Percentiles rank a stretch among this genome's conserved stretches.
These are phyloP conservation scores for Rhododendron henanense DNA, from an alignment of 148 eudicot genomes.

Conservation along the genomic window DNA sequence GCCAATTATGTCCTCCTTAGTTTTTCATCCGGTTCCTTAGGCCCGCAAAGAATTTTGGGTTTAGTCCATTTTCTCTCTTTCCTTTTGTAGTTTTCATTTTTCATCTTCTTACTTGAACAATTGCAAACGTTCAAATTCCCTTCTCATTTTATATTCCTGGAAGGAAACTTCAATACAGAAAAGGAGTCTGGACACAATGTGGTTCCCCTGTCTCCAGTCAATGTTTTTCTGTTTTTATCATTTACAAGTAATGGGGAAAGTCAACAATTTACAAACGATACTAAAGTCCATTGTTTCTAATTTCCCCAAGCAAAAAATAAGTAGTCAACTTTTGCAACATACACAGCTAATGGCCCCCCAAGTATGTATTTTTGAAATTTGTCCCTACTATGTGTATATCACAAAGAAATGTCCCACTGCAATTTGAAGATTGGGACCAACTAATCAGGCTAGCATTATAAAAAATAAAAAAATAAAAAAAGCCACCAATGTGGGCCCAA, in stretches of 20 bases:
- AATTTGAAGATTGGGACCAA: background rate
- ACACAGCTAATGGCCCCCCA: background rate
- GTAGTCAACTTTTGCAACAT: constrained; percentile 8
- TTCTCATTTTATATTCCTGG: background rate
- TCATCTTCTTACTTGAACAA: background rate
- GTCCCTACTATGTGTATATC: background rate
- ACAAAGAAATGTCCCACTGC: background rate
- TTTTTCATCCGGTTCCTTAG: background rate
- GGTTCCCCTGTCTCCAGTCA: background rate
- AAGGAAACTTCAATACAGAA: background rate
- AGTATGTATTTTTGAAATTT: background rate
- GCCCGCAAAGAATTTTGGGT: background rate
- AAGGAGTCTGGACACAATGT: background rate
- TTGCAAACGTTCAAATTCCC: background rate
- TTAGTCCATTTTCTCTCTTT: background rate
- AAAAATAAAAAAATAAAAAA: background rate
- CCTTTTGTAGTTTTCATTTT: background rate
- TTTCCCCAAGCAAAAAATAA: background rate
- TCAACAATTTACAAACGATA: background rate
- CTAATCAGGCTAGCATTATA: background rate
- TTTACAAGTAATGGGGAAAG: background rate
- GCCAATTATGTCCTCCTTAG: background rate
- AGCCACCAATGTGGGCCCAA: constrained; percentile 7
- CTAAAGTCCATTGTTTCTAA: constrained; percentile 1
- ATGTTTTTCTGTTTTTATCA: background rate